These are phyloP conservation scores for Phaeolepiota aurea DNA, from an alignment of 768 basidiomycete genomes.

Conservation along the genomic window DNA sequence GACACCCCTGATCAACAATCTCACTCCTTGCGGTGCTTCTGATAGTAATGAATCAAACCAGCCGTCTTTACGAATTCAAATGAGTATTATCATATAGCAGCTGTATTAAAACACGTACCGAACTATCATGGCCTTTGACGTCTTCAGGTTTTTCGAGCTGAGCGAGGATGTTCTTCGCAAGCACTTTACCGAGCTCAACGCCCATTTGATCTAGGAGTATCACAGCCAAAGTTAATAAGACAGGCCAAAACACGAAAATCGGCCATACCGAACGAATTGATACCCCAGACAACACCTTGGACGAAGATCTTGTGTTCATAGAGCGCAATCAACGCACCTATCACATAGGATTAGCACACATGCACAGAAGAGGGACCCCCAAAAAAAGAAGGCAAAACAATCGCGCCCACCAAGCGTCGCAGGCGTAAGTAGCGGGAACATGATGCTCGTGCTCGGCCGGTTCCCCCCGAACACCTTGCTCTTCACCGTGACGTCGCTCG, in stretches of 20 bases:
- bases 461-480: conserved; percentile 98
- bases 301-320: conserved; percentile 99
- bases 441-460: conserved; percentile 90
- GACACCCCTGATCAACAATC: not conserved
- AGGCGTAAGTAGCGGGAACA: conserved; percentile 92
- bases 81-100: not conserved
- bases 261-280: conserved; percentile 90
- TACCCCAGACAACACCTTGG: conserved; percentile 96
- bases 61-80: conserved; percentile 55
- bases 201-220: conserved; percentile 86
- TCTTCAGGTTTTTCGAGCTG: conserved; percentile 77
- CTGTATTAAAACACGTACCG: conserved; percentile 31
- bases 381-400: conserved; percentile 7
- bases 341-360: no score
- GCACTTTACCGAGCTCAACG: conserved; percentile 94
- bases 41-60: conserved; percentile 95
- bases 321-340: conserved; percentile 74
- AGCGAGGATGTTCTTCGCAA: conserved; percentile 91
- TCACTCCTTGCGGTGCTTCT: conserved; percentile 76
- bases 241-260: no score
- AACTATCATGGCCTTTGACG: conserved; percentile 85
- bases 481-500: conserved; percentile 83
- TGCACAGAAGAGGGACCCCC: no score
- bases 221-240: not conserved
- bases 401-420: conserved; percentile 74